Evolutionary conservation across 192 early-diverging fungal genomes (phyloP).

Genomic region (Coemansia sp.): DNA sequence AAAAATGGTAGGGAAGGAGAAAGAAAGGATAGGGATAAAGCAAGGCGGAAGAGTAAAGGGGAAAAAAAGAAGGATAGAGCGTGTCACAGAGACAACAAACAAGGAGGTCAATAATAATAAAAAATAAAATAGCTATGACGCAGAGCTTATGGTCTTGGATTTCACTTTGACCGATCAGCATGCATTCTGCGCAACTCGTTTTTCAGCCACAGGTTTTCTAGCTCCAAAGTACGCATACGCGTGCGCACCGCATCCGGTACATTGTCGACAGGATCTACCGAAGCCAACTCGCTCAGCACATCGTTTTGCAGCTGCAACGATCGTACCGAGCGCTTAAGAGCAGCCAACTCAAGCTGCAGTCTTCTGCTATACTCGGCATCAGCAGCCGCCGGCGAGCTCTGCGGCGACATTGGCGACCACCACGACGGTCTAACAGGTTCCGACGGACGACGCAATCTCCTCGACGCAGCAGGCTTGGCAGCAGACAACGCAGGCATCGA

Average conservation of each 20-base stretch:
- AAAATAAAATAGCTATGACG: neutral
- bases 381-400: neutral
- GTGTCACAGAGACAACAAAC: neutral
- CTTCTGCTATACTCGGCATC: neutral
- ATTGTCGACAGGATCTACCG: slow-evolving; percentile 19
- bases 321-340: slow-evolving; percentile 25
- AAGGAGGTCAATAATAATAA: too few species aligned
- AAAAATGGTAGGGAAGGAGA: neutral
- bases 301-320: slow-evolving; percentile 41
- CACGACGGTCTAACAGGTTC: slow-evolving; percentile 9
- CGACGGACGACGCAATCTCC: slow-evolving; percentile 15
- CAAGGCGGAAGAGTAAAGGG: neutral
- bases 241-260: slow-evolving; percentile 28
- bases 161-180: neutral
- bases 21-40: neutral
- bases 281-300: slow-evolving; percentile 33
- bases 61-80: neutral
- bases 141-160: neutral
- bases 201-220: slow-evolving; percentile 49
- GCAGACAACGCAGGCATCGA: slow-evolving; percentile 12
- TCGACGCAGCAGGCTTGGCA: neutral
- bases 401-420: neutral
- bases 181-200: slow-evolving; percentile 18
- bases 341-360: slow-evolving; percentile 23
- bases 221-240: slow-evolving; percentile 49